Evolutionary conservation across 257 asterid species (phyloP).

Genomic region (Solanum paucissectum): DNA sequence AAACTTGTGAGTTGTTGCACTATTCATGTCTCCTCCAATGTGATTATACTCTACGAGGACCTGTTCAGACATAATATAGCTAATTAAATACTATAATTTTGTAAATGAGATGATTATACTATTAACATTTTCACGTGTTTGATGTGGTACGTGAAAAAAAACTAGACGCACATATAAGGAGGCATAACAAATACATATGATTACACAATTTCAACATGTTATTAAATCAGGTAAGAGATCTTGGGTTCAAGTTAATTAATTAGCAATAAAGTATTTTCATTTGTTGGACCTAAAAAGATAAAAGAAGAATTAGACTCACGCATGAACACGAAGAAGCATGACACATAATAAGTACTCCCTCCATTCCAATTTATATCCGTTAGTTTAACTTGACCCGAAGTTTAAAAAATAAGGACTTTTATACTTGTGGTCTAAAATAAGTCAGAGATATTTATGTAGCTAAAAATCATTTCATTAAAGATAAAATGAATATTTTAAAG

Average conservation of each 20-base stretch:
- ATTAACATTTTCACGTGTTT: no score
- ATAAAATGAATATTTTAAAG: no score
- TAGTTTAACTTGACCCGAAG: no score
- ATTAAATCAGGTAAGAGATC: not conserved
- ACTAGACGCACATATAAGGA: not conserved
- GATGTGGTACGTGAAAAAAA: not conserved
- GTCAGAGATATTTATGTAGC: accelerated
- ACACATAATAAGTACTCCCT: not conserved
- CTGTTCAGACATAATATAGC: not conserved
- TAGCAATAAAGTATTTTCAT: no score
- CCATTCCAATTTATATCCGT: no score
- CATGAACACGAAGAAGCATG: not conserved
- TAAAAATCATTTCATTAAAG: no score
- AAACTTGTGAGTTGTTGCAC: not conserved
- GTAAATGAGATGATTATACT: not conserved
- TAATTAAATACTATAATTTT: not conserved
- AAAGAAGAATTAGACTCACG: not conserved
- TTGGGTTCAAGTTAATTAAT: no score
- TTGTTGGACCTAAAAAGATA: no score
- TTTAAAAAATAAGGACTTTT: no score
- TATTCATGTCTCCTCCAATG: not conserved
- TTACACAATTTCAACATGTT: not conserved
- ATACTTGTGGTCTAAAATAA: accelerated
- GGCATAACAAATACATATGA: not conserved
- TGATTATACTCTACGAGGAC: not conserved